Evolutionary conservation across 2,329 filamentous ascomycete species (phyloP).

Genomic region (Aspergillus sp.): DNA sequence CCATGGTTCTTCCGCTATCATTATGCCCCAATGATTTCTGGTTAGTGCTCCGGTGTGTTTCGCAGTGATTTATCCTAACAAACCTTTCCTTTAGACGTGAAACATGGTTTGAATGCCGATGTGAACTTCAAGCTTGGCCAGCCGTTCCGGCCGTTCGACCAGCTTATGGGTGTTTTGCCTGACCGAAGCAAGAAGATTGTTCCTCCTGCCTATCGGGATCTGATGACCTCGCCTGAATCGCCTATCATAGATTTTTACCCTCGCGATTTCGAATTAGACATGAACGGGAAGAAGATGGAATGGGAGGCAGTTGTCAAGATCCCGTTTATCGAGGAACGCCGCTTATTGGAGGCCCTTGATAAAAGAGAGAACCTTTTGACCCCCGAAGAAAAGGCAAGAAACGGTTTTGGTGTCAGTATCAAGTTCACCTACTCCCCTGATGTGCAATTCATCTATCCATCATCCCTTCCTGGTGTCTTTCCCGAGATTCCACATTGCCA

Average conservation of each 20-base stretch:
- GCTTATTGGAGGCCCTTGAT: slow-evolving; percentile 77
- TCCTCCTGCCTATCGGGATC: slow-evolving; percentile 72
- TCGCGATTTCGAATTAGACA: slow-evolving; percentile 91
- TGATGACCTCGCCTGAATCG: slow-evolving; percentile 86
- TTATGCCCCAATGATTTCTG: slow-evolving; percentile 93
- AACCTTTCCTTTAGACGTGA: slow-evolving; percentile 58
- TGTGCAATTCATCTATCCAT: slow-evolving; percentile 75
- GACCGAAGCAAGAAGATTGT: slow-evolving; percentile 98
- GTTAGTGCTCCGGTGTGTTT: slow-evolving; percentile 35
- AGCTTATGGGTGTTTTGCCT: slow-evolving; percentile 95
- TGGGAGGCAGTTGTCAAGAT: slow-evolving; percentile 99
- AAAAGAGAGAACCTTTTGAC: slow-evolving; percentile 73
- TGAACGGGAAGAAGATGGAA: slow-evolving; percentile 99
- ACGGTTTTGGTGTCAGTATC: slow-evolving; percentile 83
- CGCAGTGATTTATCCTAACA: slow-evolving; percentile 9
- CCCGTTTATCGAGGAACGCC: slow-evolving; percentile 91
- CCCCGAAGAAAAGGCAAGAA: slow-evolving; percentile 70
- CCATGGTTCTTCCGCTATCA: slow-evolving; percentile 97
- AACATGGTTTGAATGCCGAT: slow-evolving; percentile 76
- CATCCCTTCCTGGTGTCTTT: slow-evolving; percentile 81
- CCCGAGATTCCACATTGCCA: slow-evolving; percentile 80
- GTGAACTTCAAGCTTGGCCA: slow-evolving; percentile 90
- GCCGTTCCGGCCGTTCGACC: slow-evolving; percentile 90
- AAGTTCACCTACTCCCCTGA: slow-evolving; percentile 84
- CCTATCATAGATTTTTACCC: slow-evolving; percentile 98